phyloP scores from a whole-genome alignment of 2,329 filamentous ascomycete genomes.

The Colletotrichum orbiculare region DNA sequence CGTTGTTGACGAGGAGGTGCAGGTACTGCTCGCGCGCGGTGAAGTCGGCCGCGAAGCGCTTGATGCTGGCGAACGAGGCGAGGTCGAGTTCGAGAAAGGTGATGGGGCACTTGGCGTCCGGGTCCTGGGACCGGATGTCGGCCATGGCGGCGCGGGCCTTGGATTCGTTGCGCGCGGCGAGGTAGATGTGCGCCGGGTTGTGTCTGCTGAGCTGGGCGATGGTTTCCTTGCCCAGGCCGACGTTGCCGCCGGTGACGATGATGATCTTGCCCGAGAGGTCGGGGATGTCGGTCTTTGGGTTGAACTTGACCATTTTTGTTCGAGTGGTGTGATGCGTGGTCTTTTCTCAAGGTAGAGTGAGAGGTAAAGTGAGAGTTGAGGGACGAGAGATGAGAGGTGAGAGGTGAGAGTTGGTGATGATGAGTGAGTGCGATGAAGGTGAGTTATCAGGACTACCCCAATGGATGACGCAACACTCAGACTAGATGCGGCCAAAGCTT shows the following conservation, averaged over 20 bases:
- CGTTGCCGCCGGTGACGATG: constrained; percentile 41
- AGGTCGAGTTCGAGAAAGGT: constrained; percentile 57
- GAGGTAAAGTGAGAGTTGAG: background rate
- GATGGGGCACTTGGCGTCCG: constrained; percentile 35
- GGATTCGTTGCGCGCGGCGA: constrained; percentile 35
- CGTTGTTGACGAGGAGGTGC: constrained; percentile 60
- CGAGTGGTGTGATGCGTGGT: too few relatives aligned
- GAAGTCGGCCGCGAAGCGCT: constrained; percentile 52
- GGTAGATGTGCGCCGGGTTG: constrained; percentile 35
- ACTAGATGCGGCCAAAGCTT: too few relatives aligned
- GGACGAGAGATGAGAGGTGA: background rate
- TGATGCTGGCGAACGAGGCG: constrained; percentile 54
- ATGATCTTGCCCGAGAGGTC: constrained; percentile 44
- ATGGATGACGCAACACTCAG: too few relatives aligned
- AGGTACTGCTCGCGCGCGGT: constrained; percentile 46
- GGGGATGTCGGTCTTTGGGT: constrained; percentile 29
- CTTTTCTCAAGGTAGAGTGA: too few relatives aligned
- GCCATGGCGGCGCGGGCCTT: constrained; percentile 49
- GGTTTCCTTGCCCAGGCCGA: constrained; percentile 42
- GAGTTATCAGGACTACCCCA: too few relatives aligned
- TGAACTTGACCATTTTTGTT: constrained; percentile 20
- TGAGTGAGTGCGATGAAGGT: too few relatives aligned
- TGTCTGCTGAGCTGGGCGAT: constrained; percentile 33
- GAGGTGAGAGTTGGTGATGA: too few relatives aligned
- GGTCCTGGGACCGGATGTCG: constrained; percentile 46